phyloP scores from a whole-genome alignment of 2,329 filamentous ascomycete species.

The Penicillium sumatraense region DNA sequence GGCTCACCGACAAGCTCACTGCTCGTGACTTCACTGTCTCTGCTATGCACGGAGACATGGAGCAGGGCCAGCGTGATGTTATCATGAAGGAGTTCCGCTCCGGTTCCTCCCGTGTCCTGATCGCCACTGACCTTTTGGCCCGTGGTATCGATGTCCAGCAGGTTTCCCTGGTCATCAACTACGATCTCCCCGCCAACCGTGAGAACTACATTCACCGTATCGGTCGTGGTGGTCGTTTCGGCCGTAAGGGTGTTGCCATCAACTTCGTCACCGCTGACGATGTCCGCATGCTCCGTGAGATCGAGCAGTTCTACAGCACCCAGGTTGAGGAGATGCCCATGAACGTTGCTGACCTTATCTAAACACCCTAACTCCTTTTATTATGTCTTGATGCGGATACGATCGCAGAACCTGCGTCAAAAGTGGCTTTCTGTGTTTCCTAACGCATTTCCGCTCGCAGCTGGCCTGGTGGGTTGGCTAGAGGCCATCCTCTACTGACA shows the following conservation, averaged over 20 bases:
- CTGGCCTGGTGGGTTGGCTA: slow-evolving; percentile 16
- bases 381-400: slow-evolving; percentile 43
- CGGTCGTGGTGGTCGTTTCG: slow-evolving; percentile 91
- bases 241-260: slow-evolving; percentile 97
- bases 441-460: slow-evolving; percentile 37
- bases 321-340: slow-evolving; percentile 99
- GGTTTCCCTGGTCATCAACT: slow-evolving; percentile 98
- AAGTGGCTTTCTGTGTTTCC: slow-evolving; percentile 47
- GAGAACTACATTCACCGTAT: slow-evolving; percentile 99
- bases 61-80: slow-evolving; percentile 94
- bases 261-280: slow-evolving; percentile 99
- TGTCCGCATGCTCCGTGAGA: slow-evolving; percentile 94
- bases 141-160: slow-evolving; percentile 99
- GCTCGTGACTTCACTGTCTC: slow-evolving; percentile 98
- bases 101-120: slow-evolving; percentile 92
- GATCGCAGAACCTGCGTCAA: slow-evolving; percentile 44
- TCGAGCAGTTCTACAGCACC: slow-evolving; percentile 94
- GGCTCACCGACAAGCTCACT: slow-evolving; percentile 99
- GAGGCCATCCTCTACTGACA: slow-evolving; percentile 10
- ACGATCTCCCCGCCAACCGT: slow-evolving; percentile 95
- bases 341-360: slow-evolving; percentile 71
- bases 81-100: slow-evolving; percentile 99
- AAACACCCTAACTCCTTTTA: slow-evolving; percentile 35
- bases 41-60: slow-evolving; percentile 99
- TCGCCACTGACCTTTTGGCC: slow-evolving; percentile 97